A percentile compares a stretch with the other conserved stretches of the same genome.
These are phyloP conservation scores for Gaultheria prostrata DNA, from an alignment of 148 eudicot species.

Conservation along the genomic window DNA sequence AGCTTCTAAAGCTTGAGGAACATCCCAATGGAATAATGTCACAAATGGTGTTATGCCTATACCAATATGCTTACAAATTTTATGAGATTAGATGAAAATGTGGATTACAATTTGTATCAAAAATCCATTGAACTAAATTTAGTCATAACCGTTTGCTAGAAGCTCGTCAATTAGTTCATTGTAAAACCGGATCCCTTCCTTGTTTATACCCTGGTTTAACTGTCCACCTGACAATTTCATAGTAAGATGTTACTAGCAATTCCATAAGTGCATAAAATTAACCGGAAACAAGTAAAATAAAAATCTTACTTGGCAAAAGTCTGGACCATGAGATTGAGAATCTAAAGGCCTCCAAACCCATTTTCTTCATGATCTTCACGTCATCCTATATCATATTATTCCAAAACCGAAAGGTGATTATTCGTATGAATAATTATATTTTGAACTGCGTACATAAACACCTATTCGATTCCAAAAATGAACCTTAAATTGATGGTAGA, in stretches of 20 bases:
- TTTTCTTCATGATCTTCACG: neutral
- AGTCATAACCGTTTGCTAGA: slow-evolving; percentile 31
- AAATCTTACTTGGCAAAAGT: slow-evolving; percentile 31
- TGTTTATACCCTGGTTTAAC: slow-evolving; percentile 42
- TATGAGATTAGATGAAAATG: too few relatives aligned
- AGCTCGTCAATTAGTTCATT: slow-evolving; percentile 49
- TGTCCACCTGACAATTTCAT: slow-evolving; percentile 35
- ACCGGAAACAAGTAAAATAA: neutral
- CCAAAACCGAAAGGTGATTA: too few relatives aligned
- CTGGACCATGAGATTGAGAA: neutral
- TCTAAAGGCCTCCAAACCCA: neutral
- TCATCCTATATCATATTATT: neutral
- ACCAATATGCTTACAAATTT: too few relatives aligned
- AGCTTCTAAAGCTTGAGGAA: slow-evolving; percentile 44
- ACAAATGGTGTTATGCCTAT: slow-evolving; percentile 43
- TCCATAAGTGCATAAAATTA: too few relatives aligned
- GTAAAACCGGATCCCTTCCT: slow-evolving; percentile 45
- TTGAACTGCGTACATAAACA: too few relatives aligned
- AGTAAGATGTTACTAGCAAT: too few relatives aligned
- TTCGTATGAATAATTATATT: too few relatives aligned
- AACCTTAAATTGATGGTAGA: too few relatives aligned
- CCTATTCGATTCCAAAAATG: too few relatives aligned
- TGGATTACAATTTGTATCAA: too few relatives aligned
- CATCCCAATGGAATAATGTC: slow-evolving; percentile 50
- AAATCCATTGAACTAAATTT: too few relatives aligned